phyloP scores from a whole-genome alignment of 345 rosid genomes.

The Rhizophora mangle region DNA sequence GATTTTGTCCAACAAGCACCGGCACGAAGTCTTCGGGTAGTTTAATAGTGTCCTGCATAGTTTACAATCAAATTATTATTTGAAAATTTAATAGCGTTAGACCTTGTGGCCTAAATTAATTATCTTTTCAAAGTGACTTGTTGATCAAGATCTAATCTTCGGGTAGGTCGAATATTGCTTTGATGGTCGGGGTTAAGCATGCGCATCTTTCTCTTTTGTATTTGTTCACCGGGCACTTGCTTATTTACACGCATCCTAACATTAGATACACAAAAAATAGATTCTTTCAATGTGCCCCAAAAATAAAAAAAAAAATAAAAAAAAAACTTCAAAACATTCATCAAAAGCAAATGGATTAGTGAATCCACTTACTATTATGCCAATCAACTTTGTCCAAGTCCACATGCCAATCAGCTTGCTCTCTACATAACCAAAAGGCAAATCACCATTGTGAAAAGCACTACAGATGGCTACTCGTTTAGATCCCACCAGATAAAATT shows the following conservation, averaged over 20 bases:
- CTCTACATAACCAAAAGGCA: not conserved
- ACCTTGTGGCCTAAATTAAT: not conserved
- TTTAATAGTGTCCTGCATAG: too few species aligned
- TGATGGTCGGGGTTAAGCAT: not conserved
- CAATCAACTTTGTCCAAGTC: not conserved
- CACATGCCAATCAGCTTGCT: not conserved
- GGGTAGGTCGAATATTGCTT: not conserved
- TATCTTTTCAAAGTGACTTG: not conserved
- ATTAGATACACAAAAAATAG: too few species aligned
- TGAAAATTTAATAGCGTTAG: not conserved
- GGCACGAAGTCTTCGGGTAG: too few species aligned
- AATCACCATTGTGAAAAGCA: not conserved
- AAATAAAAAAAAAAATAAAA: too few species aligned
- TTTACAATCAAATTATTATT: not conserved
- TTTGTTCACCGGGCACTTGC: not conserved
- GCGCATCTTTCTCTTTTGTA: too few species aligned
- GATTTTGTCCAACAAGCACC: too few species aligned
- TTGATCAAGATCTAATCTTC: not conserved
- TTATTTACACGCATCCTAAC: not conserved
- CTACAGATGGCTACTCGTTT: too few species aligned
- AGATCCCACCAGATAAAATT: too few species aligned
- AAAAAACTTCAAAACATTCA: not conserved
- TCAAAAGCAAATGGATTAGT: slow-evolving; percentile 1
- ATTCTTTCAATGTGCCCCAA: too few species aligned
- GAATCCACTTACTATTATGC: not conserved